These are phyloP conservation scores for Entoloma clypeatum DNA, from an alignment of 1,284 basidiomycete genomes.

Conservation along the genomic window DNA sequence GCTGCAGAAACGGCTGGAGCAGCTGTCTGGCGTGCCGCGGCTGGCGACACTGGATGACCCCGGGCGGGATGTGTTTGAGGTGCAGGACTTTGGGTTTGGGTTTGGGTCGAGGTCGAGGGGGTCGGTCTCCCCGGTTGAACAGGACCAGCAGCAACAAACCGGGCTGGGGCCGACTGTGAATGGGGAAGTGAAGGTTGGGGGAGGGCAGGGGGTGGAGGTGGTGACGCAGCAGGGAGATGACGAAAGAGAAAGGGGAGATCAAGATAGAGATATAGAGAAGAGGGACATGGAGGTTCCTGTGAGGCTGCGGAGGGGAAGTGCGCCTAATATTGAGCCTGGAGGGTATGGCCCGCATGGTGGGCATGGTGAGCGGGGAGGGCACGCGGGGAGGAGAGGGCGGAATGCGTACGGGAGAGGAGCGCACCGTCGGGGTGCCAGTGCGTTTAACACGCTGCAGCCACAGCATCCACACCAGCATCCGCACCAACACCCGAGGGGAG, in stretches of 20 bases:
- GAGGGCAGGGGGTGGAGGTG: slow-evolving; percentile 21
- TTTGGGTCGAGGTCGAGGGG: slow-evolving; percentile 37
- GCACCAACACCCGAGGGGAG: slow-evolving; percentile 22
- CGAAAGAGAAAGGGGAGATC: slow-evolving; percentile 15
- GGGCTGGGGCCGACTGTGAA: slow-evolving; percentile 14
- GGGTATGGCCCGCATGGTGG: slow-evolving; percentile 4
- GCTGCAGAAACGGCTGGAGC: slow-evolving; percentile 9
- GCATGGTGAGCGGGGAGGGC: slow-evolving; percentile 26
- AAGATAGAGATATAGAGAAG: slow-evolving; percentile 17
- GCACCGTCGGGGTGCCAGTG: slow-evolving; percentile 26
- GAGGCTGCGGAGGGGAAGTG: slow-evolving; percentile 24
- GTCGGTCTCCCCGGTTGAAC: slow-evolving; percentile 1
- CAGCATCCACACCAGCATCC: slow-evolving; percentile 25
- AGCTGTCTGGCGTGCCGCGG: slow-evolving; percentile 3
- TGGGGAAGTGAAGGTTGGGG: slow-evolving; percentile 11
- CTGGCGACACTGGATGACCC: slow-evolving; percentile 1
- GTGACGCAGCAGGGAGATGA: too few species aligned
- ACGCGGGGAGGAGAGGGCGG: slow-evolving; percentile 25
- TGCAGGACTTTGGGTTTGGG: slow-evolving; percentile 60
- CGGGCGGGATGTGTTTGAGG: slow-evolving; percentile 42
- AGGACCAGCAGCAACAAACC: not conserved
- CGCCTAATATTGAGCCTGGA: slow-evolving; percentile 19
- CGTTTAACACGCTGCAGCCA: too few species aligned
- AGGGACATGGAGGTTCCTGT: slow-evolving; percentile 14
- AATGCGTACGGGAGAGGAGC: slow-evolving; percentile 24